Evolutionary conservation across 352 stramenopile species (phyloP).

Genomic region (Globisporangium cederbergense): DNA sequence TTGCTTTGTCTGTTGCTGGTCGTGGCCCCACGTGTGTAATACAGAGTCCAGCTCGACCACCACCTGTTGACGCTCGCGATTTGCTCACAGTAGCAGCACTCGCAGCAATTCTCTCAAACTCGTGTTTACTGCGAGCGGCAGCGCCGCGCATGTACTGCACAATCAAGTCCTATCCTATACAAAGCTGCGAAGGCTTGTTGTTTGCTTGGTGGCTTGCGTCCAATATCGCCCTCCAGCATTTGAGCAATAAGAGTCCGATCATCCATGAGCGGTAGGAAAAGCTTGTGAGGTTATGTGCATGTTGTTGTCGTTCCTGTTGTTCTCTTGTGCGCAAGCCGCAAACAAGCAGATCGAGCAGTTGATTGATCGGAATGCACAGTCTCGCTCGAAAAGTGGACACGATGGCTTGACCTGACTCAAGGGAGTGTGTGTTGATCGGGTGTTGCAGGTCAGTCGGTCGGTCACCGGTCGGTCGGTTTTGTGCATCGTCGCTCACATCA

Average conservation of each 20-base stretch:
- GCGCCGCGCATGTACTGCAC: no score
- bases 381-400: background rate
- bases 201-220: no score
- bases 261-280: background rate
- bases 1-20: constrained; percentile 1
- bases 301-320: background rate
- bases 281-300: background rate
- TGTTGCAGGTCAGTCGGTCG: background rate
- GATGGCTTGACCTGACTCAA: background rate
- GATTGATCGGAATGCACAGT: background rate
- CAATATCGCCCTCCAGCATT: no score
- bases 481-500: background rate
- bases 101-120: no score
- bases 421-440: background rate
- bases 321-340: background rate
- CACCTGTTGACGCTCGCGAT: background rate
- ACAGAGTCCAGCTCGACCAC: background rate
- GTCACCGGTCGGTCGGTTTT: background rate
- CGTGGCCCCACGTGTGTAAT: background rate
- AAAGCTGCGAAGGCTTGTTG: no score
- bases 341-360: background rate
- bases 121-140: no score
- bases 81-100: background rate
- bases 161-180: no score
- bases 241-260: no score